Evolutionary conservation across 352 stramenopile genomes (phyloP), one percentile per base, ranked within the genome.

Genomic region (Elongisporangium prolatum): DNA sequence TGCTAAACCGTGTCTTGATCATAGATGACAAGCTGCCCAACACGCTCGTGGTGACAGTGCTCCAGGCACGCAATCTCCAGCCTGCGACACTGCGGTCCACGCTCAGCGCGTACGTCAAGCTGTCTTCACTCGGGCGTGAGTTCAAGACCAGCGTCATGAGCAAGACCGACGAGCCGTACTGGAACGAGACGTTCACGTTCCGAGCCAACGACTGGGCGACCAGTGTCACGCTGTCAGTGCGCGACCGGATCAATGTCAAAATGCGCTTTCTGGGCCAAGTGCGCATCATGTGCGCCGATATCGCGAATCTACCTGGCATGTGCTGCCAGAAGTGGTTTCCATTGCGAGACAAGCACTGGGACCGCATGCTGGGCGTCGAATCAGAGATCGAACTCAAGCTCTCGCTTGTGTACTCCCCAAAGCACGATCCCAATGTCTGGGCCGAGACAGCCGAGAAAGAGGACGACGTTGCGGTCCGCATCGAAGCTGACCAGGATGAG

Each of bases 101-200:
- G 0, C 60, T 88, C 14, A 91, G 77, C 54, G 84, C 73, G 56
- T 91, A 93, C 55, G 82, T 89, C 49, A 91, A 90, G 61, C 67
- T 93, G 16, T 61, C 77, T 4, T 91, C 80, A 0, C 57, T 89
- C 0, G 80, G 80, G 0, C 61, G 71, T 9, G 83, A 90, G 65
- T 72, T 72, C 66, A 91, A 89, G 75, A 91, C 83, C 4, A 85
- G 71, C 52, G 67, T 89, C n/a, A 74, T 86, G 47, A 72, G 66
- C 11, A 87, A 78, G 64, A 89, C 57, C 21, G 62, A 78, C 28
- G 80, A 89, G 52, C 83, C 83, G 17, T 68, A 64, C 48, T 93
- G 83, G 83, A 86, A 91, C 57, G 83, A 93, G 67, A 81, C 75
- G 3, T 93, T 91, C 48, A 81, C 64, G 37, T 91, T 93, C 59